phyloP scores from a whole-genome alignment of 2,329 filamentous ascomycete species.

The Aureobasidium sp. region DNA sequence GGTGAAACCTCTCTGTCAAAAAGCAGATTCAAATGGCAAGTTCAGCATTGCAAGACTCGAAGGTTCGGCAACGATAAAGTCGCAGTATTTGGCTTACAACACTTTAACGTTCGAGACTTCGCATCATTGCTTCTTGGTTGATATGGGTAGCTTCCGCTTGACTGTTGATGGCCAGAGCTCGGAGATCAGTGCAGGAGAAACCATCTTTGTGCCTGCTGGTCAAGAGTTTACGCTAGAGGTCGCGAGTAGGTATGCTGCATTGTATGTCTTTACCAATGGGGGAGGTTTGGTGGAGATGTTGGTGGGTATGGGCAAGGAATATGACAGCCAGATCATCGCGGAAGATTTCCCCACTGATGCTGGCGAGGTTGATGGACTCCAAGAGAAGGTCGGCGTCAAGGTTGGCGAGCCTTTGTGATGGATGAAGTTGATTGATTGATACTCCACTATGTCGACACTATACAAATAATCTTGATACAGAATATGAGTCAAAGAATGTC shows the following conservation, averaged over 20 bases:
- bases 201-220: conserved; percentile 40
- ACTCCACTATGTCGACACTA: not conserved
- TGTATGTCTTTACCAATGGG: conserved; percentile 42
- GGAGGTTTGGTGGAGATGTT: conserved; percentile 39
- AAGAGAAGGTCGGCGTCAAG: not conserved
- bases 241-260: conserved; percentile 38
- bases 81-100: conserved; percentile 21
- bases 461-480: not conserved
- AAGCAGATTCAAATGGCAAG: conserved; percentile 37
- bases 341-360: conserved; percentile 4
- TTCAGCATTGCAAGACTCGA: conserved; percentile 49
- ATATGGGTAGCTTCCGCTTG: conserved; percentile 39
- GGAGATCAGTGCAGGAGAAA: conserved; percentile 38
- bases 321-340: conserved; percentile 14
- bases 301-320: conserved; percentile 22
- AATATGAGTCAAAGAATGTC: not conserved
- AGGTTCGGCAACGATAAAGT: conserved; percentile 20
- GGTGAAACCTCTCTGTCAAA: conserved; percentile 41
- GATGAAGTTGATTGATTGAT: not conserved
- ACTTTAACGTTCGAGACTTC: conserved; percentile 31
- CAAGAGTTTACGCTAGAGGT: conserved; percentile 38
- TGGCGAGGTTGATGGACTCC: not conserved
- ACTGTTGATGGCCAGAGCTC: conserved; percentile 28
- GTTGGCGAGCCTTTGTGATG: not conserved
- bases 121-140: conserved; percentile 45